Conservation (phyloP, 176 grass and related monocot species). For the Bothriochloa decipiens region DNA sequence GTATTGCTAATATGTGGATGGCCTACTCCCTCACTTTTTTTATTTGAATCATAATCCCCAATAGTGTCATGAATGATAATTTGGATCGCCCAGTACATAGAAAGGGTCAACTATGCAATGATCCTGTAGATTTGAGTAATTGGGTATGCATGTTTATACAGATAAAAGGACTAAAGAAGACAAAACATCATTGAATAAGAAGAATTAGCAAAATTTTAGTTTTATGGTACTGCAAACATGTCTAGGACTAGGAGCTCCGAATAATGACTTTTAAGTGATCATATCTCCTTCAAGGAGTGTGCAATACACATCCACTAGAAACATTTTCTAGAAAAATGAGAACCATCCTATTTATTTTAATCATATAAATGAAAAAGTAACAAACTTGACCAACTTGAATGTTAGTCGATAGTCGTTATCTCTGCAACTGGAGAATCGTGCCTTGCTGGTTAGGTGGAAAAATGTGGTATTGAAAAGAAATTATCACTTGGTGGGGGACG, state of each 20-base stretch:
- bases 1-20: not conserved
- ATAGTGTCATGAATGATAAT: constrained; percentile 4
- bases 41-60: constrained; percentile 6
- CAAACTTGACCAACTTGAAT: not conserved
- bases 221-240: not conserved
- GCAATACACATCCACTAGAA: not conserved
- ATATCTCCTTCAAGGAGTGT: not conserved
- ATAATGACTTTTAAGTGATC: not conserved
- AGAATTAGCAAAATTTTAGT: not conserved
- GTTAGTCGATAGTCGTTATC: not conserved
- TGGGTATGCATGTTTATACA: constrained; percentile 4
- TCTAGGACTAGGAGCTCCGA: not conserved
- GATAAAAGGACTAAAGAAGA: constrained; percentile 9
- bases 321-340: not conserved
- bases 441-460: constrained; percentile 6
- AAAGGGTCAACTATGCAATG: not conserved
- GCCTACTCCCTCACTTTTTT: constrained; percentile 7
- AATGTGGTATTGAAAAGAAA: not conserved
- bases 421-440: not conserved
- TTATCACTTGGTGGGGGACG: not conserved
- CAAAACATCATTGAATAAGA: constrained; percentile 14
- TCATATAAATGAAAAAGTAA: not conserved
- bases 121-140: constrained; percentile 16
- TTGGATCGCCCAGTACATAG: not conserved
- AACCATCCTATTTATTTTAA: not conserved